phyloP scores from a whole-genome alignment of 306 rosid species.

The Ziziphus jujuba region DNA sequence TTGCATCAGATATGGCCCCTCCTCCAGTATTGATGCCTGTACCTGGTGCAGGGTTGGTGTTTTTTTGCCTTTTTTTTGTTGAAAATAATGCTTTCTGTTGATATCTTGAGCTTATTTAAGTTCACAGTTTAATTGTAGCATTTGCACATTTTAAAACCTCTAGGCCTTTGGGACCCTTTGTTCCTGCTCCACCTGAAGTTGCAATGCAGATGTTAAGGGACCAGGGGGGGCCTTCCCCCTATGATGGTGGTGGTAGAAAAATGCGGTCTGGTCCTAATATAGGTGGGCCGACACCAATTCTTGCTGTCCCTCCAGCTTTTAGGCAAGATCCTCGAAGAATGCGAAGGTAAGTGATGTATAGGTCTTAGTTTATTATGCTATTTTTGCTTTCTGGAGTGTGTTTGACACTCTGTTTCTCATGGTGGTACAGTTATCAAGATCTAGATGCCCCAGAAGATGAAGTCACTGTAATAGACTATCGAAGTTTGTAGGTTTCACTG shows the following conservation, averaged over 20 bases:
- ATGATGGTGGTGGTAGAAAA: slow-evolving; percentile 63
- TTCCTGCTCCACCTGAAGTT: slow-evolving; percentile 98
- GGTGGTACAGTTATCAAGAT: slow-evolving; percentile 72
- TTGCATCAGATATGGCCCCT: slow-evolving; percentile 68
- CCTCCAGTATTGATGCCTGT: slow-evolving; percentile 95
- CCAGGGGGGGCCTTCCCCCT: slow-evolving; percentile 82
- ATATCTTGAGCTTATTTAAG: slow-evolving; percentile 13
- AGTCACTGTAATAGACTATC: slow-evolving; percentile 88
- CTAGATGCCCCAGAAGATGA: slow-evolving; percentile 93
- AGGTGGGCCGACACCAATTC: slow-evolving; percentile 72
- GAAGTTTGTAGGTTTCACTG: slow-evolving; percentile 61
- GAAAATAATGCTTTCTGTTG: not conserved
- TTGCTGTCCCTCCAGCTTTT: slow-evolving; percentile 65
- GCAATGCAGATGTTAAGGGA: slow-evolving; percentile 94
- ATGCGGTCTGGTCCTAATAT: slow-evolving; percentile 63
- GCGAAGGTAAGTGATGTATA: slow-evolving; percentile 54
- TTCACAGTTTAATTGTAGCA: not conserved
- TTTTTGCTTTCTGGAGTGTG: slow-evolving; percentile 5
- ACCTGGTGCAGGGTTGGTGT: slow-evolving; percentile 92
- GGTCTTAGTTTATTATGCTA: not conserved
- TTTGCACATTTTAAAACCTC: slow-evolving; percentile 9
- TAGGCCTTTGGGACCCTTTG: slow-evolving; percentile 94
- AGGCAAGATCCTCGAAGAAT: slow-evolving; percentile 84
- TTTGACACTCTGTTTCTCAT: not conserved
- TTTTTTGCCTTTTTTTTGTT: not conserved